Percentiles rank a stretch among this genome's conserved stretches.
Conservation (phyloP, 441 rosid species). For the Gossypium laxum region DNA sequence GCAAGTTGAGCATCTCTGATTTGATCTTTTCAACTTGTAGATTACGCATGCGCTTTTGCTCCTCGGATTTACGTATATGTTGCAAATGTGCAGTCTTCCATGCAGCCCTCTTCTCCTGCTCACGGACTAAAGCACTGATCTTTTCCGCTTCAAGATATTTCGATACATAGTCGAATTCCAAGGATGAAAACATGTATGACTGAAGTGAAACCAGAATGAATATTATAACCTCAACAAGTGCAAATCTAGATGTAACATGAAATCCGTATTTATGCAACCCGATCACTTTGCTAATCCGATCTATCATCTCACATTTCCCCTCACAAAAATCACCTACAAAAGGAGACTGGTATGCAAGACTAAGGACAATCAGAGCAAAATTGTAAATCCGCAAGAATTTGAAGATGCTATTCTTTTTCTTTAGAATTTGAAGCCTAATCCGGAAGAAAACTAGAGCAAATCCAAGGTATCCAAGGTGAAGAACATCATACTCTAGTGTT, state of each 20-base stretch:
- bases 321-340: constrained; percentile 41
- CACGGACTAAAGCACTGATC: constrained; percentile 51
- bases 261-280: constrained; percentile 69
- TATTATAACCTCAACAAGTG: constrained; percentile 63
- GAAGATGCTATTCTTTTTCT: constrained; percentile 58
- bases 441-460: constrained; percentile 65
- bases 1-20: constrained; percentile 67
- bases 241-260: constrained; percentile 55
- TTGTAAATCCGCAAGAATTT: constrained; percentile 61
- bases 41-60: constrained; percentile 47
- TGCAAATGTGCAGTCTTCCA: constrained; percentile 67
- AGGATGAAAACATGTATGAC: constrained; percentile 57
- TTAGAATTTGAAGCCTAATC: constrained; percentile 54
- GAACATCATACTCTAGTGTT: constrained; percentile 64
- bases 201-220: constrained; percentile 57
- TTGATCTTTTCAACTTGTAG: constrained; percentile 70
- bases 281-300: constrained; percentile 42
- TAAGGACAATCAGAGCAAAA: constrained; percentile 55
- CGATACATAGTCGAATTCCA: constrained; percentile 52
- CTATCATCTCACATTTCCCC: constrained; percentile 28
- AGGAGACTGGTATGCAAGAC: constrained; percentile 69
- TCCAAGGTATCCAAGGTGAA: constrained; percentile 75
- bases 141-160: constrained; percentile 65
- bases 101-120: constrained; percentile 68
- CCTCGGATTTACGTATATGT: constrained; percentile 53